A percentile compares a stretch with the other conserved stretches of the same genome.
These are phyloP conservation scores for Bipolaris victoriae DNA, from an alignment of 2,329 filamentous ascomycete genomes.

Conservation along the genomic window DNA sequence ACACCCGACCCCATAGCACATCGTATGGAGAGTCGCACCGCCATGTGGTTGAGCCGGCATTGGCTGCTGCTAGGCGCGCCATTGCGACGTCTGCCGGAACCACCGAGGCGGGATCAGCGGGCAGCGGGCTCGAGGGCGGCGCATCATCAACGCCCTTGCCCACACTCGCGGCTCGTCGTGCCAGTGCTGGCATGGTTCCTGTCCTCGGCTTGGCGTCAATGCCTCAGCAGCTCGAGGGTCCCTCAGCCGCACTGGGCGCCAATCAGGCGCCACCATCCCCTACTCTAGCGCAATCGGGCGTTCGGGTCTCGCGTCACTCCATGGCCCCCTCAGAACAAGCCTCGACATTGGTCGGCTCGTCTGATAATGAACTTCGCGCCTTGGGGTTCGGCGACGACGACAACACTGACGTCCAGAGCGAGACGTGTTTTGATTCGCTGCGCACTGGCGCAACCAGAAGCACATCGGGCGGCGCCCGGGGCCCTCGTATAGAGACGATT, in stretches of 20 bases:
- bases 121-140: slow-evolving; percentile 17
- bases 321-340: slow-evolving; percentile 64
- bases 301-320: slow-evolving; percentile 59
- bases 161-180: slow-evolving; percentile 28
- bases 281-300: slow-evolving; percentile 44
- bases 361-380: slow-evolving; percentile 68
- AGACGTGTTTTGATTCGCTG: slow-evolving; percentile 77
- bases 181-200: slow-evolving; percentile 25
- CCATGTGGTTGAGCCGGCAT: slow-evolving; percentile 43
- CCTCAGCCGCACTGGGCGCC: slow-evolving; percentile 35
- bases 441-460: slow-evolving; percentile 73
- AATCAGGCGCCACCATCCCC: slow-evolving; percentile 46
- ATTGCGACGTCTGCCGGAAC: slow-evolving; percentile 38
- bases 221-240: slow-evolving; percentile 41
- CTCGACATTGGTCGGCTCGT: slow-evolving; percentile 71
- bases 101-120: slow-evolving; percentile 17
- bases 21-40: slow-evolving; percentile 48
- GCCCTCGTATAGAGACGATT: slow-evolving; percentile 75
- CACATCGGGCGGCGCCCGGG: slow-evolving; percentile 66
- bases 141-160: slow-evolving; percentile 34
- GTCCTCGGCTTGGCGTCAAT: slow-evolving; percentile 37
- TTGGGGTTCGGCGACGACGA: slow-evolving; percentile 75
- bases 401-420: slow-evolving; percentile 78
- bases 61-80: slow-evolving; percentile 33
- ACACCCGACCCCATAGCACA: slow-evolving; percentile 45